These are phyloP conservation scores for Carex cristatella DNA, from an alignment of 176 grass and related monocot species.

Conservation along the genomic window DNA sequence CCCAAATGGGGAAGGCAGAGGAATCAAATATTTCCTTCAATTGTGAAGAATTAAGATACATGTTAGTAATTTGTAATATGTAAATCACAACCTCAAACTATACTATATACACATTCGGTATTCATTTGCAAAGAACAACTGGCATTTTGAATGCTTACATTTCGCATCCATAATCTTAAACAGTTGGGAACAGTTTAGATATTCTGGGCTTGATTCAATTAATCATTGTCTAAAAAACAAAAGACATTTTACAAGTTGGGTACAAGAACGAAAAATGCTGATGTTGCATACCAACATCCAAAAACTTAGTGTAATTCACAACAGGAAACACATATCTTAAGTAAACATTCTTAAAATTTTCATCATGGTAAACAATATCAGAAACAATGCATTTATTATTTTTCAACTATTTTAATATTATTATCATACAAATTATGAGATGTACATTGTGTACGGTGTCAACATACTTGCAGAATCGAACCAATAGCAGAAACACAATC, in stretches of 20 bases:
- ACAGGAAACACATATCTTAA: neutral
- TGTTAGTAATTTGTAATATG: neutral
- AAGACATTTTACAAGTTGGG: neutral
- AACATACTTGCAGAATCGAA: conserved; percentile 64
- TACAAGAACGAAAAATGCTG: neutral
- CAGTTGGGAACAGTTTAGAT: neutral
- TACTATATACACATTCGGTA: neutral
- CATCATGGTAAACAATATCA: neutral
- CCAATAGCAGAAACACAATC: conserved; percentile 77
- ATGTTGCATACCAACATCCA: neutral
- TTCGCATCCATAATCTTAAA: neutral
- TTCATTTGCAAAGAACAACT: neutral
- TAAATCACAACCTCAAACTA: neutral
- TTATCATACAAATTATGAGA: conserved; percentile 42
- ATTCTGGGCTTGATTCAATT: neutral
- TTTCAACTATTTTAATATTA: conserved; percentile 19
- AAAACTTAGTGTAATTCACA: neutral
- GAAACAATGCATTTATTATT: neutral
- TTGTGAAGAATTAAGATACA: neutral
- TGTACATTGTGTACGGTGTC: conserved; percentile 87
- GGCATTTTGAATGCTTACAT: neutral
- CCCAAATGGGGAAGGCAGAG: conserved; percentile 74
- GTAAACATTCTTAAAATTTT: neutral
- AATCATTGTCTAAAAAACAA: neutral
- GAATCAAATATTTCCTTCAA: conserved; percentile 84